Base-by-base conservation (phyloP, 1,284 basidiomycete genomes). In the Cutaneotrichosporon spelunceum region DNA sequence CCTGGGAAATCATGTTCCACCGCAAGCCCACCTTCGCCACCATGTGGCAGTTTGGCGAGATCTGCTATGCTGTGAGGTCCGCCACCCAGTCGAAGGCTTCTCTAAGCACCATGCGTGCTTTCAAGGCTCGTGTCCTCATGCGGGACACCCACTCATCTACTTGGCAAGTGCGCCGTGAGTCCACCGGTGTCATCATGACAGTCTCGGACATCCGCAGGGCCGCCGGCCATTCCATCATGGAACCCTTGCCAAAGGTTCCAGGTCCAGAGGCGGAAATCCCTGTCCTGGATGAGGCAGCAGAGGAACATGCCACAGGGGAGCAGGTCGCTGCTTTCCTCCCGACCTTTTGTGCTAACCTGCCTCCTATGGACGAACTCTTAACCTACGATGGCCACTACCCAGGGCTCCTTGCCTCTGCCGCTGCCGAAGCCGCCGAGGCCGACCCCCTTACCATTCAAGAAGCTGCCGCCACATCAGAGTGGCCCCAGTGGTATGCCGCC, bases 1-100 rank as follows among this genome's bases (percentile, higher is more conserved):
- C 62, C 16, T 57, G 59, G 36, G 57, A 62, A 44, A n/a, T 21
- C 10, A n/a, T 42, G 23, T 27, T 6, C n/a, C 34, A 39, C n/a
- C 58, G 58, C 24, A 33, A 21, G 42, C 58, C 58, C 21, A 54
- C 30, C 29, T n/a, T 54, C 23, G 16, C n/a, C 19, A n/a, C 26
- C 36, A 23, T 59, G 10, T 26, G 34, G n/a, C 49, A 13, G 10
- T 59, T 59, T n/a, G 57, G 57, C 2, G 24, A 53, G 39, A 14
- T 30, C 39, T 30, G 39, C 53, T 44, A 45, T 16, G 53, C 42
- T 21, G 24, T 27, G 26, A 16, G 42, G 23, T 45, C n/a, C 27
- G 7, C 14, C 26, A 24, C 23, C n/a, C 34, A 39, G 21, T 21
- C 6, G 29, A 56, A 36, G 30, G n/a, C 7, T 14, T 4, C 27